A percentile compares a stretch with the other conserved stretches of the same genome.
These are phyloP conservation scores for Osmanthus fragrans DNA, from an alignment of 257 asterid species.

Conservation along the genomic window DNA sequence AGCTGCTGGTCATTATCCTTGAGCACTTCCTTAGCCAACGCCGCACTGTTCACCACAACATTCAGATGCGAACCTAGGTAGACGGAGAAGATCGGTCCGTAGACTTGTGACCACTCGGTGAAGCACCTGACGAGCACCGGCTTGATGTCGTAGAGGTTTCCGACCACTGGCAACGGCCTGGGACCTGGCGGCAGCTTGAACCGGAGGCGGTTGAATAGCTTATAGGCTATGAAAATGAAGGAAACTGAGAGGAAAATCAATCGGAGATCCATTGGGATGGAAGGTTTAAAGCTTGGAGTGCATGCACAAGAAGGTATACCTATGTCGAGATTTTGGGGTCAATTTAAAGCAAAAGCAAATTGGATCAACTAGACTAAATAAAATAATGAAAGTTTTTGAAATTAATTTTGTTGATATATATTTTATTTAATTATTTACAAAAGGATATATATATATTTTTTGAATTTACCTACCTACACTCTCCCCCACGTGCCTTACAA, in stretches of 20 bases:
- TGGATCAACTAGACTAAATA: too few relatives aligned
- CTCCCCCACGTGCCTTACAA: background rate
- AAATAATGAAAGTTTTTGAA: too few relatives aligned
- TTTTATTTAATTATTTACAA: too few relatives aligned
- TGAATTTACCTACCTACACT: background rate
- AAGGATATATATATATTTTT: too few relatives aligned
- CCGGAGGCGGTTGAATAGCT: constrained; percentile 42
- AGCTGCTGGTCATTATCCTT: constrained; percentile 41
- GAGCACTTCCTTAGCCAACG: constrained; percentile 35
- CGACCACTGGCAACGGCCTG: constrained; percentile 34
- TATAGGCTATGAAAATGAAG: constrained; percentile 40
- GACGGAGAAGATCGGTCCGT: constrained; percentile 38
- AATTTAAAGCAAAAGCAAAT: background rate
- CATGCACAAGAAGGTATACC: background rate
- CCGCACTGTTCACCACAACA: constrained; percentile 31
- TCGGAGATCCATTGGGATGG: constrained; percentile 33
- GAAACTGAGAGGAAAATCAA: constrained; percentile 29
- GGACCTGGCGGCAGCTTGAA: constrained; percentile 43
- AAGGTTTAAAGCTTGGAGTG: background rate
- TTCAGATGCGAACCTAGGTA: constrained; percentile 38
- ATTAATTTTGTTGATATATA: too few relatives aligned
- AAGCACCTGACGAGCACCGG: constrained; percentile 32
- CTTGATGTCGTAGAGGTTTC: constrained; percentile 30
- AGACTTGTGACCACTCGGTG: constrained; percentile 32
- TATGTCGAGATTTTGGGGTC: background rate